A percentile compares a stretch with the other conserved stretches of the same genome.
Evolutionary conservation across 164 flowering plant species (phyloP).

Genomic region (Stephania cephalantha): DNA sequence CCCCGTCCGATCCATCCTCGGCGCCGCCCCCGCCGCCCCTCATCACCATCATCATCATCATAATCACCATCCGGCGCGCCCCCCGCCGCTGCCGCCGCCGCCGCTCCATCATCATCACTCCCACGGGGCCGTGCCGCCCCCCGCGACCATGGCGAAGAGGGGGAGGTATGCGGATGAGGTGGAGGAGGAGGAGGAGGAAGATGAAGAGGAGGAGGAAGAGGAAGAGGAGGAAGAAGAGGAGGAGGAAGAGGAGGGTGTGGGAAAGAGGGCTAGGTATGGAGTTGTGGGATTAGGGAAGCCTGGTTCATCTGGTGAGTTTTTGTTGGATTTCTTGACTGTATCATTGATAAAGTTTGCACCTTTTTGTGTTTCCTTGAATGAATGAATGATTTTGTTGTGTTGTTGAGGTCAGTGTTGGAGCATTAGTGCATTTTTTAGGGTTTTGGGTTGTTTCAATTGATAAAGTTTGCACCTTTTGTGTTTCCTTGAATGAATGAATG

Average conservation of each 20-base stretch:
- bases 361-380: no score
- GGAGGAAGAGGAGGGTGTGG: conserved; percentile 24
- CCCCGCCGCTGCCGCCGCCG: neutral
- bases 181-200: conserved; percentile 30
- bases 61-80: neutral
- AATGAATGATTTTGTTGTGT: no score
- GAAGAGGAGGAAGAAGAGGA: conserved; percentile 42
- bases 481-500: neutral
- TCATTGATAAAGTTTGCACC: neutral
- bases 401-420: no score
- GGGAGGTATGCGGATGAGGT: conserved; percentile 28
- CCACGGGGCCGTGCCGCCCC: neutral
- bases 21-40: conserved; percentile 19
- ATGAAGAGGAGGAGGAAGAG: conserved; percentile 1
- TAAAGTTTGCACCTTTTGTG: neutral
- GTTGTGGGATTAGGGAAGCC: neutral
- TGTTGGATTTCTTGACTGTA: neutral
- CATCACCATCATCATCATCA: neutral
- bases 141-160: conserved; percentile 18
- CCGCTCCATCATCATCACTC: neutral
- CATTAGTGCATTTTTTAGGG: no score
- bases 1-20: conserved; percentile 68
- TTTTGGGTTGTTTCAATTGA: neutral
- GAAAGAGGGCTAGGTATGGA: neutral
- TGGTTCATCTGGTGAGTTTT: neutral